Conservation (phyloP, 2,329 filamentous ascomycete genomes). For the Fusarium protoensiforme region DNA sequence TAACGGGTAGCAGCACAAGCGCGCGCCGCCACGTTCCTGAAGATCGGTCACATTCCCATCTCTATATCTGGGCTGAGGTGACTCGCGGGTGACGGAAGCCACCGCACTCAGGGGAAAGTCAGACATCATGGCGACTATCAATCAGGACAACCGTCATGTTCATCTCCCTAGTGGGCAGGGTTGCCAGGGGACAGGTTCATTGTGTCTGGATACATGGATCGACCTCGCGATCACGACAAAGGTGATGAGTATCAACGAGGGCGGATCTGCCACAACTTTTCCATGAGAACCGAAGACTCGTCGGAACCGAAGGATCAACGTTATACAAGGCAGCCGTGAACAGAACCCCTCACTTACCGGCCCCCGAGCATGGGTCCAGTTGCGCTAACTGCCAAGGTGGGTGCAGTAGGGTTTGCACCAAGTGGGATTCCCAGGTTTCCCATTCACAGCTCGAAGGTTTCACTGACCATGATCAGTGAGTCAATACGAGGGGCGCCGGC, state of each 20-base stretch:
- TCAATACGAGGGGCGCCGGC: not conserved
- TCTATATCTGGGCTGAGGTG: not conserved
- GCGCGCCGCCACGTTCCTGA: not conserved
- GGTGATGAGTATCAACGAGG: not conserved
- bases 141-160: not conserved
- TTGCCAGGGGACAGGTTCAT: not conserved
- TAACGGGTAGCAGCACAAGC: not conserved
- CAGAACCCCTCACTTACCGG: not conserved
- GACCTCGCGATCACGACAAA: not conserved
- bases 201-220: not conserved
- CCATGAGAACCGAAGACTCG: not conserved
- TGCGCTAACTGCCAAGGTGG: not conserved
- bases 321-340: not conserved
- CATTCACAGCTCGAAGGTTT: not conserved
- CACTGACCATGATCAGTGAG: not conserved
- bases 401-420: not conserved
- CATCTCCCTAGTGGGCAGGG: not conserved
- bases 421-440: not conserved
- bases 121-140: not conserved
- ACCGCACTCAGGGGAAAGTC: not conserved
- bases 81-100: not conserved
- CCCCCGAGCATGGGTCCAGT: not conserved
- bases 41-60: not conserved
- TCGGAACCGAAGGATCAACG: not conserved
- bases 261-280: not conserved